Conservation (phyloP, 805 yeast species). For the Cyberlindnera lachancei region DNA sequence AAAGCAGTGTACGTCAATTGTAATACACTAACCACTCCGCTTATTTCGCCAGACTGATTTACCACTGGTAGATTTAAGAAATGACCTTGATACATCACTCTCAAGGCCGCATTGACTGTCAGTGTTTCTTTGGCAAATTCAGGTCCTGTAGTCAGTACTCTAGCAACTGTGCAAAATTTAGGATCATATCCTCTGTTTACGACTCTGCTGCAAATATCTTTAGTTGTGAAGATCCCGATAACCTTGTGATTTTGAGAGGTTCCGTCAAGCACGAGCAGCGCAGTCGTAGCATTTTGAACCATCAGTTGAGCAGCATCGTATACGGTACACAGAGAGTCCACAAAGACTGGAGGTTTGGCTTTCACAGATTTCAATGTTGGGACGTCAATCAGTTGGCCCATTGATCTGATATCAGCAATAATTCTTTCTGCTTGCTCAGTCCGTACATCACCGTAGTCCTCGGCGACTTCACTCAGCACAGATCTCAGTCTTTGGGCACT, state of each 20-base stretch:
- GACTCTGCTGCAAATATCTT: conserved; percentile 37
- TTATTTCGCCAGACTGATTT: conserved; percentile 20
- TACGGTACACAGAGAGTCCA: conserved; percentile 31
- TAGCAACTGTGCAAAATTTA: conserved; percentile 28
- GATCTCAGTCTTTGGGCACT: conserved; percentile 28
- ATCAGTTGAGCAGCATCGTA: conserved; percentile 33
- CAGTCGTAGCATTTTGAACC: conserved; percentile 32
- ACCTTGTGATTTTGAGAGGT: conserved; percentile 26
- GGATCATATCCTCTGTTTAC: conserved; percentile 31
- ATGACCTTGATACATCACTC: conserved; percentile 41
- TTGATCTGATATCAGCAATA: conserved; percentile 27
- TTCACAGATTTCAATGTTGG: conserved; percentile 29
- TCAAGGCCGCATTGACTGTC: conserved; percentile 35
- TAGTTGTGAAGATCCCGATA: conserved; percentile 39
- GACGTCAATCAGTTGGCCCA: conserved; percentile 34
- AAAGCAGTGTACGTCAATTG: conserved; percentile 36
- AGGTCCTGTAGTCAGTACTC: conserved; percentile 40
- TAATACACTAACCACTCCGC: conserved; percentile 37
- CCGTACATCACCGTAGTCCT: conserved; percentile 20
- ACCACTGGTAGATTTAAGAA: conserved; percentile 37
- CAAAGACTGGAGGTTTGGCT: conserved; percentile 24
- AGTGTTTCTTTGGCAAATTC: conserved; percentile 34
- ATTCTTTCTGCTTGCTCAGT: conserved; percentile 19
- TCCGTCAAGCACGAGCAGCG: conserved; percentile 32
- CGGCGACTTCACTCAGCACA: conserved; percentile 24